These are phyloP conservation scores for Penicillium waksmanii DNA, from an alignment of 495 filamentous ascomycete genomes.

Conservation along the genomic window DNA sequence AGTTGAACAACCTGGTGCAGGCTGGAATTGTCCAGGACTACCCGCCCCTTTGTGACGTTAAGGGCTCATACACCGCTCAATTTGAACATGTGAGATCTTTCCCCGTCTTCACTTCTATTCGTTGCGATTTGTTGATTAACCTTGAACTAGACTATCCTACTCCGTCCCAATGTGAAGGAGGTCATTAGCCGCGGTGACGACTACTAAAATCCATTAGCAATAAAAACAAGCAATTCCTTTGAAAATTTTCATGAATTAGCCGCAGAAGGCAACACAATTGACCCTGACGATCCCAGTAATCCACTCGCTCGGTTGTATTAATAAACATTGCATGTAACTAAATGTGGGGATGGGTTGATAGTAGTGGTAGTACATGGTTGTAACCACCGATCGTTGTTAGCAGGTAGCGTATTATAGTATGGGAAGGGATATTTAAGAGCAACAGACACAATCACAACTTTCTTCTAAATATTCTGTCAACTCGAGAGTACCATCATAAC, in stretches of 20 bases:
- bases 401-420: no score
- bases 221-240: not conserved
- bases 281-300: not conserved
- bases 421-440: no score
- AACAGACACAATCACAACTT: no score
- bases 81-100: conserved; percentile 81
- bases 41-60: conserved; percentile 86
- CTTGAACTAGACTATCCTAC: conserved; percentile 72
- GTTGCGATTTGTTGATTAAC: conserved; percentile 26
- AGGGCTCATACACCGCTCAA: conserved; percentile 94
- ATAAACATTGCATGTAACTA: not conserved
- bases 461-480: no score
- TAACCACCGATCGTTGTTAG: no score
- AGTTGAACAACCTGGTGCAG: conserved; percentile 87
- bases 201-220: conserved; percentile 56
- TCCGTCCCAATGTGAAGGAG: conserved; percentile 88
- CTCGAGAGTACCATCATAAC: no score
- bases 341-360: no score
- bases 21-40: conserved; percentile 88
- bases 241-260: no score
- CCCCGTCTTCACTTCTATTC: conserved; percentile 5
- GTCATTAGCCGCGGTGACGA: conserved; percentile 91
- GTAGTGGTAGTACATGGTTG: no score
- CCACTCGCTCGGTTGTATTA: not conserved
- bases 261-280: no score